Conservation (phyloP, 768 basidiomycete species). For the Cystofilobasidium ferigula region DNA sequence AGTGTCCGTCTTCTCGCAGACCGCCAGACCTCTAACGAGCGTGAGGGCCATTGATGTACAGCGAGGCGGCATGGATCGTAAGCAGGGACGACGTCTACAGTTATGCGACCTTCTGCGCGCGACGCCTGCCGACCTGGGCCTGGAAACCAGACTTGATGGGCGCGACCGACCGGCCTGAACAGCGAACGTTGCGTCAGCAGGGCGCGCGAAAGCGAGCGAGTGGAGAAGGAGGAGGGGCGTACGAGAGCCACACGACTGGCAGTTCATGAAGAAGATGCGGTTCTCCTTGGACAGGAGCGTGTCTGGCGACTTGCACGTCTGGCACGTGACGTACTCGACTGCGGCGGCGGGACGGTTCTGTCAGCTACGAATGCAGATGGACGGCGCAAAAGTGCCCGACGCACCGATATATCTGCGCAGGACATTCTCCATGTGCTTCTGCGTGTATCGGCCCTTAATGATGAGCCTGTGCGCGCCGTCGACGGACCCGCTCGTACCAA, state of each 20-base stretch:
- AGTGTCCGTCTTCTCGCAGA: too few species aligned
- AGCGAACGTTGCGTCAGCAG: conserved; percentile 30
- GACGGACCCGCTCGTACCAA: conserved; percentile 94
- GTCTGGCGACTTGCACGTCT: conserved; percentile 98
- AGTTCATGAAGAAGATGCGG: conserved; percentile 78
- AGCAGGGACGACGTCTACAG: not conserved
- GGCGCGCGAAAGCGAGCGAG: not conserved
- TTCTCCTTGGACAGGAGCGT: conserved; percentile 95
- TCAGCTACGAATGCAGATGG: too few species aligned
- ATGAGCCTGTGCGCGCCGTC: conserved; percentile 84
- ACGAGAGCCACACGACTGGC: conserved; percentile 39
- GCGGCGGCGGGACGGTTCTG: conserved; percentile 8
- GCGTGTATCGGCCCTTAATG: conserved; percentile 96
- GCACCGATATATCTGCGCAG: conserved; percentile 88
- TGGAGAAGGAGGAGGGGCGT: conserved; percentile 20
- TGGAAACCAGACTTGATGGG: conserved; percentile 98
- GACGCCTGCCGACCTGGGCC: conserved; percentile 55
- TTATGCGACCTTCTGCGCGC: conserved; percentile 26
- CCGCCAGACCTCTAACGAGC: too few species aligned
- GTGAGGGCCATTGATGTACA: too few species aligned
- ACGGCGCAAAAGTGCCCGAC: conserved; percentile 34
- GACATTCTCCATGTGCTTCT: conserved; percentile 96
- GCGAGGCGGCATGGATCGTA: not conserved
- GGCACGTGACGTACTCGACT: conserved; percentile 99
- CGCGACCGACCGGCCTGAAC: conserved; percentile 70